Conservation (phyloP, 148 eudicot genomes). For the Rhododendron williamsianum region DNA sequence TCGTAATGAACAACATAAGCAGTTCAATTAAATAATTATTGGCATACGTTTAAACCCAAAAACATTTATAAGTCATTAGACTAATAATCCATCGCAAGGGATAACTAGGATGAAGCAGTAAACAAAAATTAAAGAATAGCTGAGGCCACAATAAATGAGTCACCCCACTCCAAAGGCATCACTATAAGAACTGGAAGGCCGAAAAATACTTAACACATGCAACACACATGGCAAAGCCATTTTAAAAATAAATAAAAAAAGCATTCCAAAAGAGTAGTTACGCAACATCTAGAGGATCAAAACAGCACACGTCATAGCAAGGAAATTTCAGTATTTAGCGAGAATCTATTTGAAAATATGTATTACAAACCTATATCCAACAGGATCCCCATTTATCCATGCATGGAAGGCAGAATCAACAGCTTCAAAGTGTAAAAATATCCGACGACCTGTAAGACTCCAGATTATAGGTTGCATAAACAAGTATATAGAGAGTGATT, state of each 20-base stretch:
- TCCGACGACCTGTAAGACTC: constrained; percentile 65
- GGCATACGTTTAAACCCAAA: neutral
- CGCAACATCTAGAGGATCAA: neutral
- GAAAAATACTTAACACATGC: neutral
- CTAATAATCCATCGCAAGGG: neutral
- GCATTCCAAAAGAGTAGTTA: neutral
- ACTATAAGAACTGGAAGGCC: neutral
- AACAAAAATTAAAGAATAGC: neutral
- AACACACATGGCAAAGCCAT: neutral
- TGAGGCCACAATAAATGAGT: neutral
- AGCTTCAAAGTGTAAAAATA: constrained; percentile 88
- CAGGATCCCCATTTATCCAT: constrained; percentile 80
- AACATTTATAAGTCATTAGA: neutral
- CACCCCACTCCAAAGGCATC: neutral
- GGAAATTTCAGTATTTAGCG: neutral
- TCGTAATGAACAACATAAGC: neutral
- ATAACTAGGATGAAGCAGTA: neutral
- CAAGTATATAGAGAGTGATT: neutral
- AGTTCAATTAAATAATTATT: neutral
- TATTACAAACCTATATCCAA: constrained; percentile 79
- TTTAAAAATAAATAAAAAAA: neutral
- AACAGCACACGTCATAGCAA: neutral
- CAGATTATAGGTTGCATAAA: constrained; percentile 15
- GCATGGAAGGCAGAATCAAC: constrained; percentile 91
- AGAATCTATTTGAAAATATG: neutral